A percentile compares a stretch with the other conserved stretches of the same genome.
These are phyloP conservation scores for Hawksworthiomyces lignivorus DNA, from an alignment of 2,329 filamentous ascomycete species.

Conservation along the genomic window DNA sequence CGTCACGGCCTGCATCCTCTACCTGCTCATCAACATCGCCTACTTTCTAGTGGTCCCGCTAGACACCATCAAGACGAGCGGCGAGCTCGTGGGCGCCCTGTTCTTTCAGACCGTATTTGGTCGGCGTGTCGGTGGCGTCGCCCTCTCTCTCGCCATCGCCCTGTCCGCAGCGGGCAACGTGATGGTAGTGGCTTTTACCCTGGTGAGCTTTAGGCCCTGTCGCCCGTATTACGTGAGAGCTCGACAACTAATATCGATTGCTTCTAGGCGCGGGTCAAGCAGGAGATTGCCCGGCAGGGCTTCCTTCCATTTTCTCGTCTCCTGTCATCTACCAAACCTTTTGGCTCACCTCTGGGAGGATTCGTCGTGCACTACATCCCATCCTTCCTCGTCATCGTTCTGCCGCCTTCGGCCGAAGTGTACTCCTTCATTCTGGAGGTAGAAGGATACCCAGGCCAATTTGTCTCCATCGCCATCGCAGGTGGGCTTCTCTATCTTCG, in stretches of 20 bases:
- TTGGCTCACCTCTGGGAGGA: constrained; percentile 59
- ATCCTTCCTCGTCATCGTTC: constrained; percentile 56
- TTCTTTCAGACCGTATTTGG: constrained; percentile 62
- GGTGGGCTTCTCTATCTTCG: constrained; percentile 55
- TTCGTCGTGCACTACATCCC: constrained; percentile 63
- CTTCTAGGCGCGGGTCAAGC: constrained; percentile 55
- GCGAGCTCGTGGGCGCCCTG: constrained; percentile 59
- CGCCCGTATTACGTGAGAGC: background rate
- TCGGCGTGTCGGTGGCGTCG: constrained; percentile 42
- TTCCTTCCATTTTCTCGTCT: constrained; percentile 56
- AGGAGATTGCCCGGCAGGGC: constrained; percentile 65
- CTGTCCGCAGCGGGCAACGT: constrained; percentile 64
- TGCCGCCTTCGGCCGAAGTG: constrained; percentile 57
- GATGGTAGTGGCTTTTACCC: constrained; percentile 62
- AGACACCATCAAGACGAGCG: constrained; percentile 57
- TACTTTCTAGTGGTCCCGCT: constrained; percentile 59
- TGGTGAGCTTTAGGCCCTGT: constrained; percentile 32
- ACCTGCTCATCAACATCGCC: constrained; percentile 51
- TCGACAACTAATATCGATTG: background rate
- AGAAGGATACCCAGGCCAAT: constrained; percentile 58
- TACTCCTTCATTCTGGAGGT: constrained; percentile 69
- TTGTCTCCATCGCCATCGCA: constrained; percentile 50
- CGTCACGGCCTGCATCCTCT: constrained; percentile 42
- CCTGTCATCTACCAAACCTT: constrained; percentile 58
- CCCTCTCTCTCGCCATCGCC: constrained; percentile 58